Base-by-base conservation (phyloP, 495 filamentous ascomycete species). In the Terfezia claveryi region DNA sequence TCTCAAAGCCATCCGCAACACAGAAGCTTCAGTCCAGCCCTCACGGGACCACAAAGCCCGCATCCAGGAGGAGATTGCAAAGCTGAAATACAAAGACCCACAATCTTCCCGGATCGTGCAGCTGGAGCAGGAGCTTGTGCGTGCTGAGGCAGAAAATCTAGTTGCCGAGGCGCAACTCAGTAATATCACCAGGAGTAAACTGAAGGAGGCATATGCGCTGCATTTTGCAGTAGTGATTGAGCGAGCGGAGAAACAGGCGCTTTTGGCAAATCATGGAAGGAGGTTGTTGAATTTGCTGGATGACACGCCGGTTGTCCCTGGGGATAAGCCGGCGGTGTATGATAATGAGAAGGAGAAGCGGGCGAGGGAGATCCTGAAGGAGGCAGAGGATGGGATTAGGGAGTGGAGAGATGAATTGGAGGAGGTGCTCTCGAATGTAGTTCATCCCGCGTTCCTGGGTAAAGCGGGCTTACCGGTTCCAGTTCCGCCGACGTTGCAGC, bases 91-190 rank as follows among this genome's bases (percentile, higher is more conserved):
- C 60, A 94, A 89, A 70, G 91, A 95, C 63, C 88, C 89, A 1
- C 72, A 77, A 56, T 87, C 78, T 60, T 68, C 81, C 0, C 80
- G 78, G 64, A 70, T 96, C 50, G 77, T 82, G 23, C 81, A 77
- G 32, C 72, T 96, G 46, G 91, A 98, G 74, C 89, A 95, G 72
- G 91, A 98, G 72, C 77, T 98, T 50, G 88, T 95, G 7, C 73
- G 91, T 57, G 87, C 87, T 14, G 92, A 96, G 73, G 91, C 91
- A 7, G 87, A 95, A 73, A 87, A 82, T 58, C 67, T 96, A 55
- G 91, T 98, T 60, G 92, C 91, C 3, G 92, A 98, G 68, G 92
- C 92, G 20, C 91, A 98, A 70, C 72, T 98, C 70, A 89, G 83
- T 53, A 96, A 96, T 68, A 78, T 93, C 81, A 96, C 91, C 11